Conservation (phyloP, 768 basidiomycete genomes). For the Termitomyces sp. region DNA sequence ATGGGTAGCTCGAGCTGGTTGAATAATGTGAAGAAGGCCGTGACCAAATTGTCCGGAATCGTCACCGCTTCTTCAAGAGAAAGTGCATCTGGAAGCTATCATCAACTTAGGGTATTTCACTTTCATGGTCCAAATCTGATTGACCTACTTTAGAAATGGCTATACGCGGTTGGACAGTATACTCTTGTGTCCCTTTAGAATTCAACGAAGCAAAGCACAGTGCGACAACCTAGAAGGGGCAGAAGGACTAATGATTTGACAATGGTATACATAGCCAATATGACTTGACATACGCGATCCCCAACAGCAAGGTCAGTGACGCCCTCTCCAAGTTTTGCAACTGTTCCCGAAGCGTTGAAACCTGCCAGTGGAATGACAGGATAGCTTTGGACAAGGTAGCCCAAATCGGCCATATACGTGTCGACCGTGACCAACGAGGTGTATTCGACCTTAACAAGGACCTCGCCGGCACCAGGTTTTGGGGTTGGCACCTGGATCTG, state of each 20-base stretch:
- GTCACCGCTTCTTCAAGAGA: no score
- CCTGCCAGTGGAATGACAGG: conserved; percentile 38
- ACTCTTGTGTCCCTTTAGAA: conserved; percentile 23
- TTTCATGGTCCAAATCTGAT: no score
- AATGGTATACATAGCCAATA: no score
- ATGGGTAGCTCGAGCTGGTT: no score
- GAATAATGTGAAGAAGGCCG: no score
- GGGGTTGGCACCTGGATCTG: conserved; percentile 32
- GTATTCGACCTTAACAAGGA: conserved; percentile 38
- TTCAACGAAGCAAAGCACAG: conserved; percentile 13
- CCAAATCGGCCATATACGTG: conserved; percentile 34
- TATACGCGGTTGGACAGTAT: no score
- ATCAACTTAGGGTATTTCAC: no score
- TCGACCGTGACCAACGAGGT: conserved; percentile 37
- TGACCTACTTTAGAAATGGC: no score
- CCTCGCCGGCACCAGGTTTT: conserved; percentile 29
- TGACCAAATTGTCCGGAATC: no score
- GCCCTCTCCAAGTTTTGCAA: conserved; percentile 32
- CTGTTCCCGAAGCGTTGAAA: conserved; percentile 35
- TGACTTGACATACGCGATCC: conserved; percentile 21
- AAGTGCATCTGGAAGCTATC: no score
- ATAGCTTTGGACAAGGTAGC: conserved; percentile 23
- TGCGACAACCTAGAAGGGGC: conserved; percentile 17
- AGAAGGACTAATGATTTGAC: no score
- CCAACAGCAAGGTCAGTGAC: conserved; percentile 31